Percentiles rank a stretch among this genome's conserved stretches.
These are phyloP conservation scores for Gossypium stocksii DNA, from an alignment of 345 rosid genomes.

Conservation along the genomic window DNA sequence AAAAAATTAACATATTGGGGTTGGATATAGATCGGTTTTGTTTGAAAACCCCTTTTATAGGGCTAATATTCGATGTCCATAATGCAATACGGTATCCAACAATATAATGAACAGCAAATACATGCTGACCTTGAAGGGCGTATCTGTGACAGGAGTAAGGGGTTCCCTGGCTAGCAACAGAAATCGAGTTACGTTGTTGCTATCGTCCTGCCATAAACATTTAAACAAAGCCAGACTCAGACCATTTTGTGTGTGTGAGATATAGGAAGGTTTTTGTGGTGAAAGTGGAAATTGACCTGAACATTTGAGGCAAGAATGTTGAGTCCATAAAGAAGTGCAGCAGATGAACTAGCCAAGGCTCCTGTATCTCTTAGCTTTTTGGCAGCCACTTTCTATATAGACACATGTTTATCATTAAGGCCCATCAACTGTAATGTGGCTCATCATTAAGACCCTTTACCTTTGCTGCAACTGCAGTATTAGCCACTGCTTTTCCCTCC, in stretches of 20 bases:
- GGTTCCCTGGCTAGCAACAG: not conserved
- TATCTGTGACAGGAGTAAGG: not conserved
- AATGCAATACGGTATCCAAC: too few relatives aligned
- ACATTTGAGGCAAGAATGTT: not conserved
- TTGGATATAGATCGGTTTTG: too few relatives aligned
- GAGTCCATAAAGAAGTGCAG: not conserved
- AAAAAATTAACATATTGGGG: not conserved
- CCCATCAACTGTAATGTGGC: not conserved
- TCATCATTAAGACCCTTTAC: not conserved
- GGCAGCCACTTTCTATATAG: not conserved
- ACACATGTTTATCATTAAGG: not conserved
- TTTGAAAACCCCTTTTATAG: too few relatives aligned
- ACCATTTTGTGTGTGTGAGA: not conserved
- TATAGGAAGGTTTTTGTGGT: too few relatives aligned
- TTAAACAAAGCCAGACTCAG: not conserved
- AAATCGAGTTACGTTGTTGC: not conserved
- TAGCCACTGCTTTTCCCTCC: not conserved
- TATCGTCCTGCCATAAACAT: not conserved
- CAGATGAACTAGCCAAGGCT: not conserved
- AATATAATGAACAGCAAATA: not conserved
- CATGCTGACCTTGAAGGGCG: not conserved
- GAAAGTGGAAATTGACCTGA: not conserved
- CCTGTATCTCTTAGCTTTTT: not conserved
- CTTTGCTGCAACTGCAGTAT: constrained; percentile 1
- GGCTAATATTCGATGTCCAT: too few relatives aligned